phyloP scores from a whole-genome alignment of 2,329 filamentous ascomycete genomes.

The Paecilomyces formosus region DNA sequence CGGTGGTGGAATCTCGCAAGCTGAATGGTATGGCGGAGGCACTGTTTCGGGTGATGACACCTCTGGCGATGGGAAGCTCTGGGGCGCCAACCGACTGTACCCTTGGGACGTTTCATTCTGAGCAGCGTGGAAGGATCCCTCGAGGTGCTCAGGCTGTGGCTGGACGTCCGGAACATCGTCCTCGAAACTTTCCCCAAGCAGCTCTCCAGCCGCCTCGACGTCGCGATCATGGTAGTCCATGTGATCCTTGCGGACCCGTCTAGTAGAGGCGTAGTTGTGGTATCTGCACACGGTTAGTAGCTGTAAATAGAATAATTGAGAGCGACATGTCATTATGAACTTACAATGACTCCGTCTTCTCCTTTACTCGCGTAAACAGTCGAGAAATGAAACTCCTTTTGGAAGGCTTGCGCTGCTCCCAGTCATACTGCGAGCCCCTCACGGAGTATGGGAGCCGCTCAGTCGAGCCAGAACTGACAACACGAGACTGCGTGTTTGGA shows the following conservation, averaged over 20 bases:
- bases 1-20: neutral
- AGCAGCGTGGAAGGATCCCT: neutral
- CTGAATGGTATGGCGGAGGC: neutral
- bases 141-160: neutral
- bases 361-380: neutral
- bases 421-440: neutral
- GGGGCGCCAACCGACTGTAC: neutral
- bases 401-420: neutral
- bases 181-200: neutral
- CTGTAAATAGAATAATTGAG: neutral
- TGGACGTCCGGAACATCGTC: neutral
- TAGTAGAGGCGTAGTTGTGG: neutral
- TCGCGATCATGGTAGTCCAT: neutral
- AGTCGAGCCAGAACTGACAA: neutral
- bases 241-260: neutral
- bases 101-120: neutral
- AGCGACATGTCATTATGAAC: neutral
- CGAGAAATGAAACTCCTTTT: neutral
- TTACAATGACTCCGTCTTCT: neutral
- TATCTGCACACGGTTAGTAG: neutral
- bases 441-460: neutral
- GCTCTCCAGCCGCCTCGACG: neutral
- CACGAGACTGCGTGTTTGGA: neutral
- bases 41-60: neutral
- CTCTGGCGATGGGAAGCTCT: neutral